phyloP scores from a whole-genome alignment of 192 early-diverging fungal species.

The Umbelopsis ramanniana region DNA sequence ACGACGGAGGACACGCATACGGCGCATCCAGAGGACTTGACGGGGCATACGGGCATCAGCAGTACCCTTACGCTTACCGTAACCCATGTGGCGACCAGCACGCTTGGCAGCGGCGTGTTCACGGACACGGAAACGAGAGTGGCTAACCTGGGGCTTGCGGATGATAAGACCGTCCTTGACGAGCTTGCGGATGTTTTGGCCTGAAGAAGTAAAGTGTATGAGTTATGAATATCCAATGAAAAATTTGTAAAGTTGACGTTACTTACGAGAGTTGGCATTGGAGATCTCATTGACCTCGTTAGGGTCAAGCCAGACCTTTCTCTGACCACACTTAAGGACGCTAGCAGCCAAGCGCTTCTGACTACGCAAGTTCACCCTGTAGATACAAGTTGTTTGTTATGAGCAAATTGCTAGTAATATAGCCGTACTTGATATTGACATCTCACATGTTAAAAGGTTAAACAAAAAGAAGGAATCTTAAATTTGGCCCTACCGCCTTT shows the following conservation, averaged over 20 bases:
- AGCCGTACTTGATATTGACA: not conserved
- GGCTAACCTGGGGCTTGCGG: slow-evolving; percentile 85
- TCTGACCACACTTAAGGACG: slow-evolving; percentile 96
- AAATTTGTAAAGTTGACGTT: not conserved
- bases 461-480: slow-evolving; percentile 3
- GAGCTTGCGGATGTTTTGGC: slow-evolving; percentile 96
- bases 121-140: slow-evolving; percentile 94
- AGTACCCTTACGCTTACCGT: slow-evolving; percentile 94
- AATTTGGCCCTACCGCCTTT: not conserved
- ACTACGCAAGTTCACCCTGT: slow-evolving; percentile 75
- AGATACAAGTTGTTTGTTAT: not conserved
- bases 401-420: not conserved
- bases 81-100: slow-evolving; percentile 93
- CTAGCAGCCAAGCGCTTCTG: slow-evolving; percentile 98
- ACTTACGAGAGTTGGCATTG: slow-evolving; percentile 98
- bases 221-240: not conserved
- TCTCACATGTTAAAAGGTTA: slow-evolving; percentile 8
- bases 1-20: slow-evolving; percentile 94
- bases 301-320: slow-evolving; percentile 99
- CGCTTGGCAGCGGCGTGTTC: slow-evolving; percentile 94
- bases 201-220: slow-evolving; percentile 34
- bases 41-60: slow-evolving; percentile 98
- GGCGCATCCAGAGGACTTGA: slow-evolving; percentile 96
- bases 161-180: slow-evolving; percentile 97
- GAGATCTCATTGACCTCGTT: slow-evolving; percentile 94